These are phyloP conservation scores for Debaryomyces castellii DNA, from an alignment of 805 yeast genomes.

Conservation along the genomic window DNA sequence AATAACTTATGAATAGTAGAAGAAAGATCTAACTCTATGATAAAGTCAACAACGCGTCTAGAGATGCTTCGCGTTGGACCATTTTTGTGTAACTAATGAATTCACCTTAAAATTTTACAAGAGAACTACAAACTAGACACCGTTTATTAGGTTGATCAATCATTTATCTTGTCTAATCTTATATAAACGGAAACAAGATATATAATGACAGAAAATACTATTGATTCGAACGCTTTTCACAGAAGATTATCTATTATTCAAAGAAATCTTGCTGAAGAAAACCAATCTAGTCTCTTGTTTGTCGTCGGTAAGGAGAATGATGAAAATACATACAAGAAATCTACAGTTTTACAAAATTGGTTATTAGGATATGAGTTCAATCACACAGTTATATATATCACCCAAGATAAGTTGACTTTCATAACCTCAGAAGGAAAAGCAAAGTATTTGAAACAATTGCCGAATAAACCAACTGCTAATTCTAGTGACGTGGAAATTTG, in stretches of 20 bases:
- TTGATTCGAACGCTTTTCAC: slow-evolving; percentile 53
- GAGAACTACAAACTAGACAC: background rate
- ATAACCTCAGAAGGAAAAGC: slow-evolving; percentile 85
- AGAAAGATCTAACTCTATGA: background rate
- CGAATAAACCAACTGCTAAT: slow-evolving; percentile 36
- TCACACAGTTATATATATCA: slow-evolving; percentile 74
- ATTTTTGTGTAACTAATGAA: background rate
- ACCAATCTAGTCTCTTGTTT: slow-evolving; percentile 42
- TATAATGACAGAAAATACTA: slow-evolving; percentile 58
- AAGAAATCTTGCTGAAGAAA: slow-evolving; percentile 23
- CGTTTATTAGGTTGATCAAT: background rate
- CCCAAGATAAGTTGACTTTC: slow-evolving; percentile 57
- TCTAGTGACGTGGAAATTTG: slow-evolving; percentile 53
- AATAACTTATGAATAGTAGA: background rate
- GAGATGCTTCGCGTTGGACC: background rate
- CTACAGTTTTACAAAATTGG: slow-evolving; percentile 88
- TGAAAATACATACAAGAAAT: slow-evolving; percentile 85
- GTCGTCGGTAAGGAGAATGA: slow-evolving; percentile 85
- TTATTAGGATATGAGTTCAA: slow-evolving; percentile 92
- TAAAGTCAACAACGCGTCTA: slow-evolving; percentile 5
- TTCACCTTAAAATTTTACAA: background rate
- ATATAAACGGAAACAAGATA: background rate
- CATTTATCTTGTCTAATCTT: background rate
- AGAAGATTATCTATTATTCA: slow-evolving; percentile 48
- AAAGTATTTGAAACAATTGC: slow-evolving; percentile 66